Evolutionary conservation across 306 rosid genomes (phyloP).

Genomic region (barrel medic (Medicago truncatula)): MtrunA17r5.0-ANR NC_053046.1:11756501-11757000

Average conservation of each 20-base stretch:
- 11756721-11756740: neutral
- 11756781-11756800: neutral
- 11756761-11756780: neutral
- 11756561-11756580: conserved; percentile 73
- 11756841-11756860: no score
- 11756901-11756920: conserved; percentile 7
- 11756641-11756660: conserved; percentile 59
- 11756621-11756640: conserved; percentile 65
- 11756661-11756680: conserved; percentile 55
- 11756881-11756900: conserved; percentile 19
- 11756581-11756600: conserved; percentile 66
- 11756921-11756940: neutral
- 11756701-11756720: conserved; percentile 24
- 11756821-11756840: neutral
- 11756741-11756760: neutral
- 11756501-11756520: no score
- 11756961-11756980: neutral
- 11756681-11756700: conserved; percentile 57
- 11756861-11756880: neutral
- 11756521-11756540: conserved; percentile 13
- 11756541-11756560: conserved; percentile 57
- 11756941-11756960: neutral
- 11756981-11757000: conserved; percentile 12
- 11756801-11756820: no score
- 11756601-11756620: conserved; percentile 55